Evolutionary conservation across 1,139 yeast genomes (phyloP).

Genomic region (Suhomyces taliae): DNA sequence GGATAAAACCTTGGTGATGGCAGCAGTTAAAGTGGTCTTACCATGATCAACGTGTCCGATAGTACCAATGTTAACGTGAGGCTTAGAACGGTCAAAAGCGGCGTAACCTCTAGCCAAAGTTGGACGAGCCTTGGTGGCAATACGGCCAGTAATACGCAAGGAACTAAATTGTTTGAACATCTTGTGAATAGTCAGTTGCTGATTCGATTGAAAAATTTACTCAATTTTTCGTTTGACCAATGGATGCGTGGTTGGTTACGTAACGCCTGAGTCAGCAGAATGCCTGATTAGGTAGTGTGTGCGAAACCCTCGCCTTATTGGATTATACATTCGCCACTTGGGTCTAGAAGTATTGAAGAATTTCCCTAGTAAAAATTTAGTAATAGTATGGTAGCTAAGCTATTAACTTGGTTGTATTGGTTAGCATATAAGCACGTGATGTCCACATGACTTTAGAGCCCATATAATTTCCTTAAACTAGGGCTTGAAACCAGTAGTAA

Average conservation of each 20-base stretch:
- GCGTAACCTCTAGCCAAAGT: constrained; percentile 53
- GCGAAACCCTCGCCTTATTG: neutral
- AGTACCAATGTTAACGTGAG: constrained; percentile 95
- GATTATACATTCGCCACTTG: too few relatives aligned
- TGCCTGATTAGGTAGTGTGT: neutral
- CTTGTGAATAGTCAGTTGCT: constrained; percentile 2
- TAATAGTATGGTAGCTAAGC: too few relatives aligned
- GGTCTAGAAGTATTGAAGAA: too few relatives aligned
- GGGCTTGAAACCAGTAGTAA: too few relatives aligned
- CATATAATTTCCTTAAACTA: too few relatives aligned
- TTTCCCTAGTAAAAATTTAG: too few relatives aligned
- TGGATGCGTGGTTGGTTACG: neutral
- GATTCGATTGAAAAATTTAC: constrained; percentile 1
- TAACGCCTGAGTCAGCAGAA: neutral
- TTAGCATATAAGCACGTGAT: too few relatives aligned
- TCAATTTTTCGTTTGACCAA: constrained; percentile 8
- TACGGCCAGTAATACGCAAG: constrained; percentile 21
- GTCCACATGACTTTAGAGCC: too few relatives aligned
- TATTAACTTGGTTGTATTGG: too few relatives aligned
- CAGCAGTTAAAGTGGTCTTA: constrained; percentile 96
- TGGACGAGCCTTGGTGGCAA: constrained; percentile 23
- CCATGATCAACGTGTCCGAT: constrained; percentile 96
- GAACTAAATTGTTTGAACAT: constrained; percentile 23
- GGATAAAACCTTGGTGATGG: constrained; percentile 93
- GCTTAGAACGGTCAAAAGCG: constrained; percentile 85